These are phyloP conservation scores for Pulveroboletus frians DNA, from an alignment of 768 basidiomycete genomes.

Conservation along the genomic window DNA sequence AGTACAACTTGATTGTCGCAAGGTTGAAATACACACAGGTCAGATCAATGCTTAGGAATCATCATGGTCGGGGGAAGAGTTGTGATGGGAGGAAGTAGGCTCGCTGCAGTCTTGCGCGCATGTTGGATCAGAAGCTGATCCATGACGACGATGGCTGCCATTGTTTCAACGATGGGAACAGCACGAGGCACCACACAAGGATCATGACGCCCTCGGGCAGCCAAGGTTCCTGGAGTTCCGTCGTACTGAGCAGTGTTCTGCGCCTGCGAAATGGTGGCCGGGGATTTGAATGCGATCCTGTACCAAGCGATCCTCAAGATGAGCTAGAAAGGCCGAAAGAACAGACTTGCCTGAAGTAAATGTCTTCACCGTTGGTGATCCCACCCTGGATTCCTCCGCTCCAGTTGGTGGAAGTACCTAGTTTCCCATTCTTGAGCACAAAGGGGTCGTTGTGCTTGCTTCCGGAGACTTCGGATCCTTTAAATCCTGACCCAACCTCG, in stretches of 20 bases:
- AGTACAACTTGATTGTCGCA: background rate
- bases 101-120: constrained; percentile 66
- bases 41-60: constrained; percentile 41
- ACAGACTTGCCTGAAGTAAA: constrained; percentile 83
- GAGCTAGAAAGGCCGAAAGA: background rate
- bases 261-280: constrained; percentile 92
- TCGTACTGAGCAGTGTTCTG: constrained; percentile 92
- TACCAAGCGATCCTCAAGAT: constrained; percentile 8
- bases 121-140: constrained; percentile 90
- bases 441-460: constrained; percentile 93
- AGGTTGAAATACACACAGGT: background rate
- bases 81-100: constrained; percentile 75
- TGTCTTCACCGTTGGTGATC: constrained; percentile 94
- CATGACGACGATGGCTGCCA: constrained; percentile 95
- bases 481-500: constrained; percentile 96
- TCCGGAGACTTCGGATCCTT: constrained; percentile 89
- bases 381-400: constrained; percentile 97
- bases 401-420: constrained; percentile 90
- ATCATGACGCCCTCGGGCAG: constrained; percentile 91
- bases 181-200: constrained; percentile 97
- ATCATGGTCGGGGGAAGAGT: constrained; percentile 94
- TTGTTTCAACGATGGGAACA: constrained; percentile 96
- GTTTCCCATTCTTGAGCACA: constrained; percentile 58
- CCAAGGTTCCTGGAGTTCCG: constrained; percentile 81
- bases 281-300: constrained; percentile 96